Evolutionary conservation across 164 flowering plant genomes (phyloP), one percentile per base, ranked within the genome.

Genomic region (Vitis riparia): DNA sequence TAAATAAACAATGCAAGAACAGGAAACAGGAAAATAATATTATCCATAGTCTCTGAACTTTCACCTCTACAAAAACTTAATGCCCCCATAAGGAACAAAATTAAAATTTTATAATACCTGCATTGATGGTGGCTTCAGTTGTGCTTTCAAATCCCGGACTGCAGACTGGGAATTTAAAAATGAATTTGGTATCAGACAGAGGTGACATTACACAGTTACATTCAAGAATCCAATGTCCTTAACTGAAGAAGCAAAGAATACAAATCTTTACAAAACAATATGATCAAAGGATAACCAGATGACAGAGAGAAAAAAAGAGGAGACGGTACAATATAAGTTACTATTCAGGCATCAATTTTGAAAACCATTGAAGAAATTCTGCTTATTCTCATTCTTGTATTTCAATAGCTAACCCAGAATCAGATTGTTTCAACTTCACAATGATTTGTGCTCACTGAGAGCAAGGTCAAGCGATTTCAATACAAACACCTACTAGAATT

Each of bases 101-200:
- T 3, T 3, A 37, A 3, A 37, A 37, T 3, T 55, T 19, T n/a
- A 32, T n/a, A 49, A 37, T 80, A 87, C 91, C 91, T 87, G 91
- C 86, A 85, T 82, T 63, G 89, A 85, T 56, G 87, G 85, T 53
- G 89, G 91, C 83, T 84, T 87, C 30, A 87, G 83, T 70, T 87
- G 91, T 5, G 76, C 75, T 77, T 83, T 84, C 77, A 85, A 77
- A 51, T 87, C 91, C 60, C 91, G 78, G 14, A 87, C 84, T 47
- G 91, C 89, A 66, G 86, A 79, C 98, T 94, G 84, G 37, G 78
- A 80, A 67, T 67, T 74, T 59, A 62, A 29, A 55, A 67, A 56
- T 19, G 30, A 67, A 23, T 71, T 60, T 27, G 27, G 56, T 51
- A 49, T 69, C 19, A 63, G 0, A 37, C 66, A 59, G 55, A 7